Evolutionary conservation across 768 basidiomycete species (phyloP), one percentile per base, ranked within the genome.

Genomic region (Russula lepida): DNA sequence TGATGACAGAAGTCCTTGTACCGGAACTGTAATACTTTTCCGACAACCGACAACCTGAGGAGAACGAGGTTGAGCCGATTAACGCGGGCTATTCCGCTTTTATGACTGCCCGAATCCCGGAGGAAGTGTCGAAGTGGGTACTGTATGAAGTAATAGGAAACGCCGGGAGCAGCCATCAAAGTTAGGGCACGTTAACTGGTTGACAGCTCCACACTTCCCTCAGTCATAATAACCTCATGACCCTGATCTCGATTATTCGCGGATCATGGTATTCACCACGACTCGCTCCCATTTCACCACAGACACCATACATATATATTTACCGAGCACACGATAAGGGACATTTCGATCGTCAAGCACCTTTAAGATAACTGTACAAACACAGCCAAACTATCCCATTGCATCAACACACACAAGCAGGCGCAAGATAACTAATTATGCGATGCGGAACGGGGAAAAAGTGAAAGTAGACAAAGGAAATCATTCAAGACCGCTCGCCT

Each of bases 401-500:
- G 56, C 47, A 48, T 58, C 56, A 58, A 30, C 11, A 43, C 41
- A 28, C 33, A 46, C 41, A 30, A 37, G 50, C 37, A 58, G 28
- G 37, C 37, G 57, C 39, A 23, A 52, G 46, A 53, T 55, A 39
- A 21, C 32, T 55, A 48, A 30, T 27, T 28, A 64, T 35, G 15
- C 21, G 33, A 64, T 35, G 15, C 21, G 33, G 37, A 59, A 28
- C 35, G 46, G 51, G 25, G 43, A 35, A 28, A 7, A 58, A n/a
- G 51, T 54, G 53, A 27, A 48, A n/a, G 48, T 30, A n/a, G 28
- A 49, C 6, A 21, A 37, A 27, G 7, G 28, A 35, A 49, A 27
- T 33, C 60, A 47, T 67, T 75, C 79, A 86, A 66, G 84, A 84
- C 48, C 88, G 79, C 76, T 91, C 90, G 47, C 90, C 90, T 43